Percentiles rank a stretch among this genome's conserved stretches.
These are phyloP conservation scores for Colletotrichum tabaci DNA, from an alignment of 2,329 filamentous ascomycete genomes.

Conservation along the genomic window DNA sequence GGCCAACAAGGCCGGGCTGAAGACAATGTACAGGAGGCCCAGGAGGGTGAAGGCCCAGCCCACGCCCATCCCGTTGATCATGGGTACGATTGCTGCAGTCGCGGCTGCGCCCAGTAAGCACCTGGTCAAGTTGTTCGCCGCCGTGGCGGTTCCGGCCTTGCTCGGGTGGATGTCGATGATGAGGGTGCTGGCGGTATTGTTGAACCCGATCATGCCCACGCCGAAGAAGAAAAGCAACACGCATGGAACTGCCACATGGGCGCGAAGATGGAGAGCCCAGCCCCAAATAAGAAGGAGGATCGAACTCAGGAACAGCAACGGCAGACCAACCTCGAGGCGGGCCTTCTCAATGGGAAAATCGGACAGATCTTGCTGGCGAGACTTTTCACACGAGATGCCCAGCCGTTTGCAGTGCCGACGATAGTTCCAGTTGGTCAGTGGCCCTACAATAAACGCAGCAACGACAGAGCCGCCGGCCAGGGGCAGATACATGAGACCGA, in stretches of 20 bases:
- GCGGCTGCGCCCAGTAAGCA: constrained; percentile 69
- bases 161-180: constrained; percentile 70
- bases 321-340: constrained; percentile 64
- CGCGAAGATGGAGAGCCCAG: constrained; percentile 62
- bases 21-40: constrained; percentile 58
- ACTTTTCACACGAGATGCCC: constrained; percentile 67
- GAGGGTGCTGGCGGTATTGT: constrained; percentile 66
- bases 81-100: constrained; percentile 65
- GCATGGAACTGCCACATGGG: constrained; percentile 62
- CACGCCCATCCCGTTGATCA: constrained; percentile 65
- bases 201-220: constrained; percentile 67
- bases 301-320: constrained; percentile 65
- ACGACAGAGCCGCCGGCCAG: constrained; percentile 64
- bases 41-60: constrained; percentile 68
- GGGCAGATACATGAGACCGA: constrained; percentile 69
- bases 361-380: constrained; percentile 64
- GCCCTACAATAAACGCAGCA: constrained; percentile 64
- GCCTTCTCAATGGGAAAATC: constrained; percentile 67
- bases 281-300: constrained; percentile 65
- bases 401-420: constrained; percentile 69
- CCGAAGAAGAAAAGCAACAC: constrained; percentile 64
- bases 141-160: constrained; percentile 67
- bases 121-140: constrained; percentile 69
- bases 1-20: constrained; percentile 56
- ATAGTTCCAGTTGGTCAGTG: constrained; percentile 78